These are phyloP conservation scores for Cairneyella variabilis DNA, from an alignment of 495 filamentous ascomycete genomes.

Conservation along the genomic window DNA sequence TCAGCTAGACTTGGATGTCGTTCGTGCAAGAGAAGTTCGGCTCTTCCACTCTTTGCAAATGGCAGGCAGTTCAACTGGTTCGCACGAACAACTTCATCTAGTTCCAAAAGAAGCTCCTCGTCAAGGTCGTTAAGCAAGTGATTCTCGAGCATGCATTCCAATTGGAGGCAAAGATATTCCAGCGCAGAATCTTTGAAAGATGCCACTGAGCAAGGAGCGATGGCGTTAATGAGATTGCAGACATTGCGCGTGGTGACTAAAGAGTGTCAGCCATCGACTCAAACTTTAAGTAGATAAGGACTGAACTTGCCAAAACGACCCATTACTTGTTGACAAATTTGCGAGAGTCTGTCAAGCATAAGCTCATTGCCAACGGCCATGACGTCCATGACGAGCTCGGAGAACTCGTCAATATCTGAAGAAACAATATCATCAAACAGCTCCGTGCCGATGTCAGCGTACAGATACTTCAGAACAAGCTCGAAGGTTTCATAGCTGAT, in stretches of 20 bases:
- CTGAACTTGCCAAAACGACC: constrained; percentile 67
- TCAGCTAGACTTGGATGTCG: constrained; percentile 58
- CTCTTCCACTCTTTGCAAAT: constrained; percentile 68
- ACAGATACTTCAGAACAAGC: constrained; percentile 77
- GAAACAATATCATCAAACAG: constrained; percentile 76
- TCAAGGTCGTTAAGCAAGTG: constrained; percentile 84
- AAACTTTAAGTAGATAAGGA: neutral
- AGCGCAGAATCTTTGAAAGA: constrained; percentile 86
- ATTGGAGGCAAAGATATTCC: constrained; percentile 86
- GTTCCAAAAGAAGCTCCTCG: constrained; percentile 69
- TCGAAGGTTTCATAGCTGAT: constrained; percentile 67
- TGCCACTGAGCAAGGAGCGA: constrained; percentile 74
- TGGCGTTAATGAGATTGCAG: constrained; percentile 74
- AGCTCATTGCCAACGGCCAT: constrained; percentile 88
- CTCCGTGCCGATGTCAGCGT: constrained; percentile 75
- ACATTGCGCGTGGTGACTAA: constrained; percentile 81
- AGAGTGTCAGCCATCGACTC: constrained; percentile 7
- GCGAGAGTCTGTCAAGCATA: constrained; percentile 87
- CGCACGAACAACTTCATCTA: constrained; percentile 73
- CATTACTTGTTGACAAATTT: constrained; percentile 83
- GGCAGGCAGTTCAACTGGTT: constrained; percentile 77
- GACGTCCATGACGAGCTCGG: constrained; percentile 87
- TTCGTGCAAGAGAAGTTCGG: constrained; percentile 65
- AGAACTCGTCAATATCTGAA: constrained; percentile 72
- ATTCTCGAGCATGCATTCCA: constrained; percentile 87